Conservation (phyloP, 2,329 filamentous ascomycete species). For the Diaporthe sp. region DNA sequence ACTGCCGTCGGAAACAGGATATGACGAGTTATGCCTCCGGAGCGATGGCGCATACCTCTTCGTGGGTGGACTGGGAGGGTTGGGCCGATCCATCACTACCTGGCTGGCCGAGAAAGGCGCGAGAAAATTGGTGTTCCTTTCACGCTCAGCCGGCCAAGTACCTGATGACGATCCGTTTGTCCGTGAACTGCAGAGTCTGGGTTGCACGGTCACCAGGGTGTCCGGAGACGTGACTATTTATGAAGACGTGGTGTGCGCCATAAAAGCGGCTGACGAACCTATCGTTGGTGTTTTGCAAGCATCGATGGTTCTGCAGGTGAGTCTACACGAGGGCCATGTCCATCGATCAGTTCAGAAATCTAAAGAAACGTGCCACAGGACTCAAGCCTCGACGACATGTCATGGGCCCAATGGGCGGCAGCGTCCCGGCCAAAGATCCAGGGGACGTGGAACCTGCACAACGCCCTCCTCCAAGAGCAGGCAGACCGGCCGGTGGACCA, state of each 20-base stretch:
- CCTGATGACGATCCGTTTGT: slow-evolving; percentile 4
- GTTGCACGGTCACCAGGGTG: slow-evolving; percentile 17
- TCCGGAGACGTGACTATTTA: neutral
- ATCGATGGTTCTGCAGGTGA: slow-evolving; percentile 22
- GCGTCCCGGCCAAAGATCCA: slow-evolving; percentile 37
- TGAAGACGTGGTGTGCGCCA: neutral
- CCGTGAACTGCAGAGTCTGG: slow-evolving; percentile 3
- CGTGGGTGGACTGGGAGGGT: slow-evolving; percentile 26
- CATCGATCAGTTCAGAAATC: neutral
- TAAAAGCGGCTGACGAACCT: neutral
- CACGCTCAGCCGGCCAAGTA: neutral
- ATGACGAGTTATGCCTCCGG: neutral
- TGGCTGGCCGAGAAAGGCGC: slow-evolving; percentile 27
- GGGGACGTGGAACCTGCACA: slow-evolving; percentile 30
- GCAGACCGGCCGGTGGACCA: slow-evolving; percentile 41
- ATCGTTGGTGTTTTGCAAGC: slow-evolving; percentile 18
- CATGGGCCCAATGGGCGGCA: slow-evolving; percentile 42
- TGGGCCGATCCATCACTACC: slow-evolving; percentile 5
- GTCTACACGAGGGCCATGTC: neutral
- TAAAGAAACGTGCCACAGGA: neutral
- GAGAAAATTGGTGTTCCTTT: slow-evolving; percentile 3
- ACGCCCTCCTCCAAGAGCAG: slow-evolving; percentile 36
- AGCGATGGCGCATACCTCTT: slow-evolving; percentile 31
- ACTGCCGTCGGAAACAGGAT: neutral
- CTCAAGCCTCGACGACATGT: slow-evolving; percentile 37